A percentile compares a stretch with the other conserved stretches of the same genome.
Evolutionary conservation across 345 rosid genomes (phyloP).

Genomic region (Citrus maxima): DNA sequence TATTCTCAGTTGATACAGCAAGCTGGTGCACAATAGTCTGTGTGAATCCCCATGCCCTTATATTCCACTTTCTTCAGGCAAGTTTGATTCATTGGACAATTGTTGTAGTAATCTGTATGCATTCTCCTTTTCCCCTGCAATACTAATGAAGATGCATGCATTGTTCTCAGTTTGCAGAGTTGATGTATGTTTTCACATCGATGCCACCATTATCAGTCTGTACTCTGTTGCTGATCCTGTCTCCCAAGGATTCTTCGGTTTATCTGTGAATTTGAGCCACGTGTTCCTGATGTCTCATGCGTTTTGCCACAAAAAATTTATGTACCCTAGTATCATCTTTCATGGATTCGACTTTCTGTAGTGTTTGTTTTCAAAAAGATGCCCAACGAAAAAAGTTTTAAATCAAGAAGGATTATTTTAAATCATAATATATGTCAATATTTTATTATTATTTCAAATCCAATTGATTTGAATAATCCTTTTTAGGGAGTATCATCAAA

Average conservation of each 20-base stretch:
- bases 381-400: too few species aligned
- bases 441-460: too few species aligned
- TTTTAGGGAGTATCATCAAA: too few species aligned
- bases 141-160: not conserved
- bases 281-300: not conserved
- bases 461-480: too few species aligned
- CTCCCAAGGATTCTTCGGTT: not conserved
- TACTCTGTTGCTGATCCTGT: not conserved
- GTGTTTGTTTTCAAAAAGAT: not conserved
- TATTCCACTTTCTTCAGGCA: not conserved
- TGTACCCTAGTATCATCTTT: not conserved
- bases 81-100: too few species aligned
- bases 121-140: not conserved
- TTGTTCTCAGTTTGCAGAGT: not conserved
- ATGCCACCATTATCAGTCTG: not conserved
- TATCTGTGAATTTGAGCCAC: not conserved
- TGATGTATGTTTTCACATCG: not conserved
- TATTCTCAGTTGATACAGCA: slow-evolving; percentile 53
- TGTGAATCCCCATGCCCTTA: slow-evolving; percentile 11
- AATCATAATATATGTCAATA: too few species aligned
- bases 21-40: slow-evolving; percentile 28
- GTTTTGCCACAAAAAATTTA: not conserved
- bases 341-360: not conserved
- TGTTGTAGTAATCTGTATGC: not conserved
- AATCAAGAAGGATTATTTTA: too few species aligned